phyloP scores from a whole-genome alignment of 2,329 filamentous ascomycete genomes.

The Plectosphaerella plurivora region DNA sequence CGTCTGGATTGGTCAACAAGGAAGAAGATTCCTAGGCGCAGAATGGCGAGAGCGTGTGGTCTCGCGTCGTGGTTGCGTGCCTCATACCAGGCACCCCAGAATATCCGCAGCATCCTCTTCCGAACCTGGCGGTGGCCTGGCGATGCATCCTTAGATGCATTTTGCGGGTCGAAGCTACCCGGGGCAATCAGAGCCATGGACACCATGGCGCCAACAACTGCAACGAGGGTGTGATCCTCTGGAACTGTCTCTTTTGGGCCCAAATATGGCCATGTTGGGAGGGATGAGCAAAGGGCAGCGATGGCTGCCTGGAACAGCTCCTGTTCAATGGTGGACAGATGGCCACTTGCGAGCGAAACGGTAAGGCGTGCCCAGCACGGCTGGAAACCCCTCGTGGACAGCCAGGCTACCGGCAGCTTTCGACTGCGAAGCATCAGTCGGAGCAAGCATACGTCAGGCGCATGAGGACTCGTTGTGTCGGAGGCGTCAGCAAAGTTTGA shows the following conservation, averaged over 20 bases:
- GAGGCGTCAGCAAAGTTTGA: constrained; percentile 23
- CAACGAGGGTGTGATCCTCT: background rate
- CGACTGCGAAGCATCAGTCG: background rate
- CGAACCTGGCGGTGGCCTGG: background rate
- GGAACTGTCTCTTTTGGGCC: background rate
- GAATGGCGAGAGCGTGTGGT: constrained; percentile 1
- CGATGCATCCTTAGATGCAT: background rate
- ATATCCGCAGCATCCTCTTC: constrained; percentile 2
- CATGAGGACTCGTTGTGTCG: background rate
- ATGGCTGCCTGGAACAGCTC: background rate
- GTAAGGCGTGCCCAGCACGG: background rate
- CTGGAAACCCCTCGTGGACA: background rate
- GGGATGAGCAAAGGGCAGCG: background rate
- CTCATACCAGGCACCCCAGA: constrained; percentile 6
- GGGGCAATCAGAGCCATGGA: background rate
- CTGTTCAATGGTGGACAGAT: background rate
- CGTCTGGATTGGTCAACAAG: too few species aligned
- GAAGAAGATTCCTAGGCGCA: constrained; percentile 8
- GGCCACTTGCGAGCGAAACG: background rate
- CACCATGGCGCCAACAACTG: background rate
- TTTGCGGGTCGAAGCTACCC: background rate
- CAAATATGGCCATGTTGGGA: background rate
- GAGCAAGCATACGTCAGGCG: constrained; percentile 2
- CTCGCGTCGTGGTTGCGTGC: background rate
- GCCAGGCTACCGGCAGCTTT: background rate